A percentile compares a stretch with the other conserved stretches of the same genome.
Evolutionary conservation across 1,284 basidiomycete species (phyloP).

Genomic region (Melanopsichium pennsylvanicum): DNA sequence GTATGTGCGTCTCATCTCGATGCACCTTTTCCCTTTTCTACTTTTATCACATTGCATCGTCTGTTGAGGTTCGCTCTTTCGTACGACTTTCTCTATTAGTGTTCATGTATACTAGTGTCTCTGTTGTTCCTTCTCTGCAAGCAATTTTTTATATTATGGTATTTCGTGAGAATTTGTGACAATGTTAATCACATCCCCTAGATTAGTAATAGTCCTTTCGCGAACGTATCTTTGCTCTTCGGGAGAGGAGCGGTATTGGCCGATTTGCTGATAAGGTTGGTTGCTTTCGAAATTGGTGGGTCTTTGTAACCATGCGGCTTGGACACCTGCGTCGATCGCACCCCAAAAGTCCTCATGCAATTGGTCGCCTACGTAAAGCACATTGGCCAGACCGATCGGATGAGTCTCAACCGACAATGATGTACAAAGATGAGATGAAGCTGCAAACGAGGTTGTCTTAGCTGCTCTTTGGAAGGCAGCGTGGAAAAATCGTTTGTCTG

Average conservation of each 20-base stretch:
- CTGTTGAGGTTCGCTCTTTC: background rate
- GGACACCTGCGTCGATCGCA: constrained; percentile 34
- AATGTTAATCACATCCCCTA: constrained; percentile 15
- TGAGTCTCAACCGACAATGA: background rate
- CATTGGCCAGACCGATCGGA: constrained; percentile 5
- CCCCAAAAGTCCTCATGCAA: constrained; percentile 52
- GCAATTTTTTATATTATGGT: background rate
- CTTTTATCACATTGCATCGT: background rate
- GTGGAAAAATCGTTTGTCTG: constrained; percentile 38
- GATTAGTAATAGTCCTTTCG: constrained; percentile 16
- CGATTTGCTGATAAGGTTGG: constrained; percentile 20
- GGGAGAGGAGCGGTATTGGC: background rate
- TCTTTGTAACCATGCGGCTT: constrained; percentile 46
- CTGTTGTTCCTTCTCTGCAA: background rate
- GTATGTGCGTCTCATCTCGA: no score
- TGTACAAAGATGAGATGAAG: no score
- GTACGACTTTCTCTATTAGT: background rate
- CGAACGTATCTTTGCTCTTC: constrained; percentile 1
- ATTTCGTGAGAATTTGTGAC: constrained; percentile 5
- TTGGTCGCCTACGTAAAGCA: constrained; percentile 52
- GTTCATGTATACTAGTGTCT: constrained; percentile 4
- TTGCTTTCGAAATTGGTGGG: constrained; percentile 16
- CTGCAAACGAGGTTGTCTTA: no score
- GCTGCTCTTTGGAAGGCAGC: constrained; percentile 31
- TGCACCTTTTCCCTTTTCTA: background rate